Conservation (phyloP, 1,284 basidiomycete genomes). For the Cutaneotrichosporon dermatis region DNA sequence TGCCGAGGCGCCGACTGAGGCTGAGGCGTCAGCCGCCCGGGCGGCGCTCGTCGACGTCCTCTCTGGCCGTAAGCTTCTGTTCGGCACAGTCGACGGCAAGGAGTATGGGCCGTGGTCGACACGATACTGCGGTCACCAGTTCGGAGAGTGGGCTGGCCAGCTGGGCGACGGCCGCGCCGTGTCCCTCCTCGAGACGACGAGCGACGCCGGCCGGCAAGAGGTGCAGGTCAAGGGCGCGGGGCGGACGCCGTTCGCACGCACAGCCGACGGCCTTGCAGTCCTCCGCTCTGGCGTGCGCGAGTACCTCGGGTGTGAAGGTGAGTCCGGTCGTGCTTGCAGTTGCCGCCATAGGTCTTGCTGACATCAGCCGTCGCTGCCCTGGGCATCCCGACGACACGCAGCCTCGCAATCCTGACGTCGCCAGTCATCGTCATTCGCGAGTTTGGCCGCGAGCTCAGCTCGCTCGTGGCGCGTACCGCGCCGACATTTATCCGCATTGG, state of each 20-base stretch:
- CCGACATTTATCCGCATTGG: slow-evolving; percentile 91
- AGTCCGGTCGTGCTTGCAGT: no score
- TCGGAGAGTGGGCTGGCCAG: slow-evolving; percentile 92
- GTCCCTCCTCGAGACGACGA: slow-evolving; percentile 73
- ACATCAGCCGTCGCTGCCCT: slow-evolving; percentile 71
- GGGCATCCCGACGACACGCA: slow-evolving; percentile 80
- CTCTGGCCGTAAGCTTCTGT: slow-evolving; percentile 69
- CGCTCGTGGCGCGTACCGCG: slow-evolving; percentile 76
- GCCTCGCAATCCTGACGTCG: slow-evolving; percentile 73
- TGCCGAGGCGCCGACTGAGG: slow-evolving; percentile 17
- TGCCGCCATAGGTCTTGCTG: no score
- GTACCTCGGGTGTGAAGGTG: slow-evolving; percentile 70
- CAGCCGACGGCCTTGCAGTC: slow-evolving; percentile 89
- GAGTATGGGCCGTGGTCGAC: slow-evolving; percentile 82
- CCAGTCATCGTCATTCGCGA: slow-evolving; percentile 73
- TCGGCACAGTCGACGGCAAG: slow-evolving; percentile 41
- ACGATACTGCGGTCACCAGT: slow-evolving; percentile 82
- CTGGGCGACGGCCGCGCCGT: slow-evolving; percentile 93
- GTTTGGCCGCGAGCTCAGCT: slow-evolving; percentile 65
- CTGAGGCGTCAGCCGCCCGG: slow-evolving; percentile 48
- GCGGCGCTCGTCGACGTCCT: slow-evolving; percentile 74
- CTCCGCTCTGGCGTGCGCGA: slow-evolving; percentile 87
- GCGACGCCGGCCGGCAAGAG: slow-evolving; percentile 62
- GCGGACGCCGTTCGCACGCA: slow-evolving; percentile 85
- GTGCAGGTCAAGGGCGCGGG: slow-evolving; percentile 93